Conservation (phyloP, 441 rosid genomes). For the Populus hybrid region DNA sequence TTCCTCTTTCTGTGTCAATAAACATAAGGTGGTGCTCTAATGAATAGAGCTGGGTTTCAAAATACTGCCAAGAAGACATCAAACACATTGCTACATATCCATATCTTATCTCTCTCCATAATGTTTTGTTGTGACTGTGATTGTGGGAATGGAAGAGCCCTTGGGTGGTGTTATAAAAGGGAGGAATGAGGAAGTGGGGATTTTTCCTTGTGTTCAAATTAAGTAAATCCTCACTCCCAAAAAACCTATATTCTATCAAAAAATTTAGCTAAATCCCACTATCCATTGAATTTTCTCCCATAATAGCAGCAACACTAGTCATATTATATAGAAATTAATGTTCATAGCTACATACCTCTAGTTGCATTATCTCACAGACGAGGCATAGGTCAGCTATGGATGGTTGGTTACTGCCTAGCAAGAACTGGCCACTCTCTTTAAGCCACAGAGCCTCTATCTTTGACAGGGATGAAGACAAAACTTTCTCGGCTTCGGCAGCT, state of each 20-base stretch:
- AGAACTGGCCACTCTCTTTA: constrained; percentile 55
- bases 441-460: constrained; percentile 78
- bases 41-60: neutral
- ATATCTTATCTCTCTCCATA: neutral
- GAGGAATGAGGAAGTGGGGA: neutral
- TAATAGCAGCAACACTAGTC: constrained; percentile 1
- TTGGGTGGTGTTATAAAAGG: neutral
- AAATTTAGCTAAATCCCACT: neutral
- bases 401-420: constrained; percentile 68
- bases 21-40: neutral
- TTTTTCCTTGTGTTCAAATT: neutral
- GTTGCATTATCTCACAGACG: constrained; percentile 81
- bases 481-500: constrained; percentile 62
- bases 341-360: constrained; percentile 46
- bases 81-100: neutral
- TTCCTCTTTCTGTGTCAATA: too few relatives aligned
- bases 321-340: neutral
- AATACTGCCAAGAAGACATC: neutral
- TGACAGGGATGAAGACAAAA: constrained; percentile 45
- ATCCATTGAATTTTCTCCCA: neutral
- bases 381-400: constrained; percentile 88
- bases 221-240: neutral
- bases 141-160: neutral
- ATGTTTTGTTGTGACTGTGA: neutral
- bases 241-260: neutral